Percentiles rank a stretch among this genome's conserved stretches.
Evolutionary conservation across 495 filamentous ascomycete species (phyloP).

Genomic region (Podospora comata): DNA sequence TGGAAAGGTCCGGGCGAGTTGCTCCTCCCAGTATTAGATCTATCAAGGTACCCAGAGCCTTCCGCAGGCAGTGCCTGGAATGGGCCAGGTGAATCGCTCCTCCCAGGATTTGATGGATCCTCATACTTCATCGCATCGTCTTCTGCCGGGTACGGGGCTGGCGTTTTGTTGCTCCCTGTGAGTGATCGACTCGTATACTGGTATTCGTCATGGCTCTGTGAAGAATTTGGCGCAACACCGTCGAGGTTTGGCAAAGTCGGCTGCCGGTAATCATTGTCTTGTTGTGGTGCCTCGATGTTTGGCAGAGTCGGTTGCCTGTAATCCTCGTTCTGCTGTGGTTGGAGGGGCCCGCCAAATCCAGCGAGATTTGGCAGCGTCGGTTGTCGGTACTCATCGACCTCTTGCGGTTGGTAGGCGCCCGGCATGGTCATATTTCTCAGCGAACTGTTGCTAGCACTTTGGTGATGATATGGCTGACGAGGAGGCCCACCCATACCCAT

Average conservation of each 20-base stretch:
- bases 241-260: background rate
- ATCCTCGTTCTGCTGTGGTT: background rate
- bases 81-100: background rate
- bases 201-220: background rate
- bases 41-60: background rate
- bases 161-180: background rate
- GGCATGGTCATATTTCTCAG: constrained; percentile 26
- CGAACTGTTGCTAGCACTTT: constrained; percentile 30
- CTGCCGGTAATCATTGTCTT: background rate
- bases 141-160: background rate
- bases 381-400: background rate
- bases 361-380: background rate
- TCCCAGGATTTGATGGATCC: background rate
- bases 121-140: background rate
- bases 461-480: constrained; percentile 23
- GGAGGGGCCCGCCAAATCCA: background rate
- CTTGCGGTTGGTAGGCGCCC: background rate
- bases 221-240: background rate
- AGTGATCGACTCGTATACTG: background rate
- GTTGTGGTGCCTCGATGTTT: background rate
- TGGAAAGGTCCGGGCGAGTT: background rate
- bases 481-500: constrained; percentile 5
- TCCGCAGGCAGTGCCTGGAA: background rate
- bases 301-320: background rate
- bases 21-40: background rate